Conservation (phyloP, 139 green algal species). For the Raphidocelis subcapitata region DNA sequence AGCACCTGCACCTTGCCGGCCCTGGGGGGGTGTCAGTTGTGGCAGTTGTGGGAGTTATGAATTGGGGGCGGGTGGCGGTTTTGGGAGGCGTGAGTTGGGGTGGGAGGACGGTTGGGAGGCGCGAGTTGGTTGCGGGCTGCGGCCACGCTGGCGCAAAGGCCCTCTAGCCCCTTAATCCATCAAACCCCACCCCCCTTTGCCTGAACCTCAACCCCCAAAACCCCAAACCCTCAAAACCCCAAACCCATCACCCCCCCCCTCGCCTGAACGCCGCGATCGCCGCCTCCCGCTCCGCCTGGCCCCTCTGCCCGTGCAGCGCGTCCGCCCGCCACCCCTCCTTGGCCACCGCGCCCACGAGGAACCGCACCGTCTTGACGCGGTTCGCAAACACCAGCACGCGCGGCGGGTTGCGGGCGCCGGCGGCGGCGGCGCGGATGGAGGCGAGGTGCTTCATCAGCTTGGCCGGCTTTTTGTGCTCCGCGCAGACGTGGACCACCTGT, state of each 20-base stretch:
- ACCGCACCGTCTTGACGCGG: slow-evolving; percentile 74
- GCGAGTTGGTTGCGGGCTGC: too few relatives aligned
- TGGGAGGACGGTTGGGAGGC: too few relatives aligned
- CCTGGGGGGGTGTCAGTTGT: too few relatives aligned
- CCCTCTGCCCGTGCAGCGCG: slow-evolving; percentile 78
- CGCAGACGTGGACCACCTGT: slow-evolving; percentile 94
- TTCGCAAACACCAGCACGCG: slow-evolving; percentile 90
- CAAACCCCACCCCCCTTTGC: too few relatives aligned
- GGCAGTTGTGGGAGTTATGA: too few relatives aligned
- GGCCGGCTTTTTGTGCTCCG: slow-evolving; percentile 85
- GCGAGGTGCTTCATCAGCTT: slow-evolving; percentile 82
- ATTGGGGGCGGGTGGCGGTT: too few relatives aligned
- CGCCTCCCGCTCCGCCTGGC: slow-evolving; percentile 70
- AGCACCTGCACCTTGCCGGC: slow-evolving; percentile 67
- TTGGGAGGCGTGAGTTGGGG: too few relatives aligned
- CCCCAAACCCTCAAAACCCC: too few relatives aligned
- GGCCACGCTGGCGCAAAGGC: too few relatives aligned
- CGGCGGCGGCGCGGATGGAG: slow-evolving; percentile 54
- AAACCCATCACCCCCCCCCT: too few relatives aligned
- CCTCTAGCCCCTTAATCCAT: too few relatives aligned
- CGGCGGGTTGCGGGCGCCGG: slow-evolving; percentile 51
- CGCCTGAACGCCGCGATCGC: slow-evolving; percentile 68
- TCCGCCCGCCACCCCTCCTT: slow-evolving; percentile 43
- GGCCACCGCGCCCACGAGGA: slow-evolving; percentile 33
- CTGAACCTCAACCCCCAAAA: too few relatives aligned